Base-by-base conservation (phyloP, 306 rosid genomes). In the Prunus fruticosa region DNA sequence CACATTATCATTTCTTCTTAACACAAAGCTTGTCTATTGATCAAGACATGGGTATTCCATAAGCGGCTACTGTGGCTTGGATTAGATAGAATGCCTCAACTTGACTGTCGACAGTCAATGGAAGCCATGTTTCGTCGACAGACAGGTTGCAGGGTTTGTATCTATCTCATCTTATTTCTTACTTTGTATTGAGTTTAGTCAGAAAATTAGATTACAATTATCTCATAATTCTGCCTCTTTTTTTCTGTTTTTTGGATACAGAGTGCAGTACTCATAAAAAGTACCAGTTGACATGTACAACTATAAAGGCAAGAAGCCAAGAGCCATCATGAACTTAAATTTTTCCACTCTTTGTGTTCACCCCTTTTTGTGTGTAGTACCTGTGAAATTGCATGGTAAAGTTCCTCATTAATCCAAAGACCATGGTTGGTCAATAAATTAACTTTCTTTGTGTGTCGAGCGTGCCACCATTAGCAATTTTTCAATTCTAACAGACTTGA, bases 121-220 rank as follows among this genome's bases (percentile, higher is more conserved):
- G 93, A 77, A 25, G 54, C 83, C 90, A 56, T 84, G 89, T 89
- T 84, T 86, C 69, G 88, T 82, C 16, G 79, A 83, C 1, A 89
- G 89, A 72, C 90, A 84, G 76, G 81, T 81, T 11, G 89, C 90
- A 13, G 90, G 93, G 88, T 87, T 71, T 2, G 52, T 38, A 34
- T 34, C 8, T 34, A 34, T 34, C 41, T 6, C 11, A 11, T 52
- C 32, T 2, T 30, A 4, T 51, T 70, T 52, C n/a, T 30, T n/a
- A 10, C 4, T 71, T 30, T 6, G 4, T 8, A 23, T 30, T n/a
- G 22, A 52, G 46, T 49, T 71, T 19, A 28, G 1, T 3, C 45
- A 43, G 7, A 56, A 56, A 20, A 2, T 9, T 1, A 0, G 62
- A 58, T 23, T 11, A 58, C 34, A 12, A 22, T 57, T 22, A 57